A percentile compares a stretch with the other conserved stretches of the same genome.
These are phyloP conservation scores for Colletotrichum sansevieriae DNA, from an alignment of 2,329 filamentous ascomycete species.

Conservation along the genomic window DNA sequence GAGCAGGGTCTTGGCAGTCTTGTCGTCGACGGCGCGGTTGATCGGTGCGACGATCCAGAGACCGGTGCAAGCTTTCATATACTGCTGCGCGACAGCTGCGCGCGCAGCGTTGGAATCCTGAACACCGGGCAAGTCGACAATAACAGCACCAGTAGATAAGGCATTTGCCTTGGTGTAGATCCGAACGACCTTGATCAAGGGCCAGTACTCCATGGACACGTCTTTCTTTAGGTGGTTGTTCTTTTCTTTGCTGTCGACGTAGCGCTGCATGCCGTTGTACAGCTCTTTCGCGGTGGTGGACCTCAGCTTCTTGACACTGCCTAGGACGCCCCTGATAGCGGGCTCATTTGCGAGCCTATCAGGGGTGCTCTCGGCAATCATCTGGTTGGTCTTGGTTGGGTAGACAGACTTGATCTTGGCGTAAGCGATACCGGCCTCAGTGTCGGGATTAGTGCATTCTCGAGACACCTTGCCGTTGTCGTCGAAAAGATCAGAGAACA, in stretches of 20 bases:
- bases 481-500: constrained; percentile 63
- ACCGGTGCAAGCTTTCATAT: constrained; percentile 71
- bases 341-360: constrained; percentile 44
- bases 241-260: constrained; percentile 50
- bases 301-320: constrained; percentile 44
- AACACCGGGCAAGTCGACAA: constrained; percentile 68
- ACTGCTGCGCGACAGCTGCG: constrained; percentile 67
- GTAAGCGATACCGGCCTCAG: constrained; percentile 57
- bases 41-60: constrained; percentile 75
- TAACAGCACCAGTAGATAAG: constrained; percentile 52
- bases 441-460: constrained; percentile 56
- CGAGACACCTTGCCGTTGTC: constrained; percentile 53
- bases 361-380: constrained; percentile 44
- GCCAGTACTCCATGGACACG: constrained; percentile 56
- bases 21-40: constrained; percentile 70
- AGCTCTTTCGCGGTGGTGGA: constrained; percentile 43
- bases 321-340: constrained; percentile 45
- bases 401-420: constrained; percentile 63
- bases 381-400: constrained; percentile 48
- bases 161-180: constrained; percentile 52
- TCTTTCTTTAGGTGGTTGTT: constrained; percentile 33
- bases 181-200: constrained; percentile 65
- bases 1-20: constrained; percentile 68
- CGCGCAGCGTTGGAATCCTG: constrained; percentile 72
- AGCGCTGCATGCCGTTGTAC: constrained; percentile 46